Evolutionary conservation across 306 rosid genomes (phyloP).

Genomic region (Amphicarpaea edgeworthii): DNA sequence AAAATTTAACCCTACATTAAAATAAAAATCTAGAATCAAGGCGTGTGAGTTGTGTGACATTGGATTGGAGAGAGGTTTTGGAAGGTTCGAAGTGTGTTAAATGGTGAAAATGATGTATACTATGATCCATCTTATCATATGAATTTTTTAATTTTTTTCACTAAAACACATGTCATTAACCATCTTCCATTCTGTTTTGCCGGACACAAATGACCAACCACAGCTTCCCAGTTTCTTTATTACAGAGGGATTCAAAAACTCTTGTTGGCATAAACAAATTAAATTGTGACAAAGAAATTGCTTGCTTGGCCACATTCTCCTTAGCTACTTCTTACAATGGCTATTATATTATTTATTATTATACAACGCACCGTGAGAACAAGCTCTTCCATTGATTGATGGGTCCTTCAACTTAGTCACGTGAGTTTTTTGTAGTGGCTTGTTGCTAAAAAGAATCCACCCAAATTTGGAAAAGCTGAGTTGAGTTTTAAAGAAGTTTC

Average conservation of each 20-base stretch:
- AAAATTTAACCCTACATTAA: too few relatives aligned
- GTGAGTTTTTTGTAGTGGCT: slow-evolving; percentile 57
- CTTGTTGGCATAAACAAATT: not conserved
- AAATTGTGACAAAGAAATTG: not conserved
- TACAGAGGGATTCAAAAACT: not conserved
- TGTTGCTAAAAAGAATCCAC: slow-evolving; percentile 40
- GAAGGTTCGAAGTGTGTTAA: slow-evolving; percentile 59
- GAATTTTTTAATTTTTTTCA: slow-evolving; percentile 8
- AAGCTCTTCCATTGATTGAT: slow-evolving; percentile 8
- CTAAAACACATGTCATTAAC: not conserved
- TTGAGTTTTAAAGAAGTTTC: slow-evolving; percentile 35
- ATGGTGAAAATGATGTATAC: slow-evolving; percentile 50
- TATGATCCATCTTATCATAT: slow-evolving; percentile 48
- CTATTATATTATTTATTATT: not conserved
- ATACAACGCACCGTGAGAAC: not conserved
- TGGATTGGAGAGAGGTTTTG: slow-evolving; percentile 48
- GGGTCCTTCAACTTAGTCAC: slow-evolving; percentile 50
- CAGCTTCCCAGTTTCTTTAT: not conserved
- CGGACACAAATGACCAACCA: too few relatives aligned
- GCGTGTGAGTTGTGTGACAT: slow-evolving; percentile 36
- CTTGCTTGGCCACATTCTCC: not conserved
- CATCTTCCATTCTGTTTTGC: slow-evolving; percentile 18
- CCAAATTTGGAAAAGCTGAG: slow-evolving; percentile 27
- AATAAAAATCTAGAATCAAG: not conserved
- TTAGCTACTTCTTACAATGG: not conserved